A percentile compares a stretch with the other conserved stretches of the same genome.
These are phyloP conservation scores for Cyberlindnera meyerae DNA, from an alignment of 805 yeast species.

Conservation along the genomic window DNA sequence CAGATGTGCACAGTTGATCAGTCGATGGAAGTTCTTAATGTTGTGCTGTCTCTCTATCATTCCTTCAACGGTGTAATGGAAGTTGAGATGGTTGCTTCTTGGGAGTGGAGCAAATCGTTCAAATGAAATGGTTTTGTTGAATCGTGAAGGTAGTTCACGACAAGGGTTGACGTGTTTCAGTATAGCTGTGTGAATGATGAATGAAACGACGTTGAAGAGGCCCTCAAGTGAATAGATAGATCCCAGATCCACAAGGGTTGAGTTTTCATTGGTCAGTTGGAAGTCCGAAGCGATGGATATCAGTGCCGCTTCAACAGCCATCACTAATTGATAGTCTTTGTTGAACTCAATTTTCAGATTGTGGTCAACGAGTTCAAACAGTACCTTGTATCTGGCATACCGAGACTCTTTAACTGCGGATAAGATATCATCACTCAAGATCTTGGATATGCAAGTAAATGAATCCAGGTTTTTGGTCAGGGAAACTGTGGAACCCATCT, in stretches of 20 bases:
- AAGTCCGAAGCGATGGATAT: slow-evolving; percentile 12
- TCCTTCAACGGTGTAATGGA: slow-evolving; percentile 4
- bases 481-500: background rate
- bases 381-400: slow-evolving; percentile 19
- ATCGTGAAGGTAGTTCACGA: slow-evolving; percentile 6
- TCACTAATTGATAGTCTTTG: slow-evolving; percentile 16
- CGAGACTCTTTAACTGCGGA: slow-evolving; percentile 15
- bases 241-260: slow-evolving; percentile 18
- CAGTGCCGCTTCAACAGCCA: slow-evolving; percentile 13
- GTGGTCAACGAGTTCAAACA: slow-evolving; percentile 26
- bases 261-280: slow-evolving; percentile 11
- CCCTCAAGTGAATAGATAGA: slow-evolving; percentile 19
- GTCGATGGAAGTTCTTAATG: slow-evolving; percentile 13
- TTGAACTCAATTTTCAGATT: slow-evolving; percentile 19
- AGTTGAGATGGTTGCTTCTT: slow-evolving; percentile 20
- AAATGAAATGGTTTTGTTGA: slow-evolving; percentile 12
- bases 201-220: slow-evolving; percentile 13
- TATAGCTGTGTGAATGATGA: slow-evolving; percentile 15
- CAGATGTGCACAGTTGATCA: slow-evolving; percentile 13
- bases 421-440: slow-evolving; percentile 13
- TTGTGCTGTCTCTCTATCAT: slow-evolving; percentile 10
- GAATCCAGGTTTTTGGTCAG: background rate
- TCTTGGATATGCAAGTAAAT: slow-evolving; percentile 2
- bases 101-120: slow-evolving; percentile 25
- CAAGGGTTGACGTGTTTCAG: slow-evolving; percentile 15